A percentile compares a stretch with the other conserved stretches of the same genome.
These are phyloP conservation scores for Xylaria sp. DNA, from an alignment of 2,329 filamentous ascomycete species.

Conservation along the genomic window DNA sequence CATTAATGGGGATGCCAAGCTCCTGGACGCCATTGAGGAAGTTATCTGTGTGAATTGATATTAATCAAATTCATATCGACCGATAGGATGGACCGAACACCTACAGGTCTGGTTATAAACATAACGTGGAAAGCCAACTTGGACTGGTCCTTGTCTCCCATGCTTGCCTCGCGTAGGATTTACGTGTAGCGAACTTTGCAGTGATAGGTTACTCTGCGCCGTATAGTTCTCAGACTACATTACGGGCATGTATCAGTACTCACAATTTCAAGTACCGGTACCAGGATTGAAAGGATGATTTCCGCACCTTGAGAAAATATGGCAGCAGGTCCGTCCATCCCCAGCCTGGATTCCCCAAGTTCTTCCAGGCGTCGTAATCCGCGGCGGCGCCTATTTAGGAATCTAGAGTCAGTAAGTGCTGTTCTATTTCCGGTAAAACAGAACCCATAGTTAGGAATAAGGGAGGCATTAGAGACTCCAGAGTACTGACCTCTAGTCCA, in stretches of 20 bases:
- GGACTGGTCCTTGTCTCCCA: conserved; percentile 51
- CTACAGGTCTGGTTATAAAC: conserved; percentile 55
- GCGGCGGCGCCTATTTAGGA: conserved; percentile 44
- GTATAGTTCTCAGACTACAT: conserved; percentile 53
- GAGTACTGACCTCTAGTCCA: conserved; percentile 49
- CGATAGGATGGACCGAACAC: conserved; percentile 9
- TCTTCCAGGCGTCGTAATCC: conserved; percentile 57
- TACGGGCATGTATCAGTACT: conserved; percentile 9
- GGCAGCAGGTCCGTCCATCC: conserved; percentile 57
- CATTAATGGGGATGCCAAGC: conserved; percentile 51
- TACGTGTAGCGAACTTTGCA: conserved; percentile 42
- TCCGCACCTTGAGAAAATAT: conserved; percentile 60
- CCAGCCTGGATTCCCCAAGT: conserved; percentile 55
- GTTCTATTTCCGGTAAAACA: background rate
- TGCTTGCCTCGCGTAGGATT: conserved; percentile 47
- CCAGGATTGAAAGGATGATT: background rate
- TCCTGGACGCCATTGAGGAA: conserved; percentile 53
- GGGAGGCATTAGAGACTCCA: background rate
- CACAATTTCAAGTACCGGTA: too few relatives aligned
- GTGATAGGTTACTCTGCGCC: conserved; percentile 38
- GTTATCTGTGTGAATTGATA: conserved; percentile 43
- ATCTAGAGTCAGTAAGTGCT: background rate
- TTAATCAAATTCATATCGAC: background rate
- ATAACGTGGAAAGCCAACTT: conserved; percentile 53
- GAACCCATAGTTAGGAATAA: too few relatives aligned